Percentiles rank a stretch among this genome's conserved stretches.
Evolutionary conservation across 2,329 filamentous ascomycete species (phyloP).

Genomic region (Gremmenia infestans): DNA sequence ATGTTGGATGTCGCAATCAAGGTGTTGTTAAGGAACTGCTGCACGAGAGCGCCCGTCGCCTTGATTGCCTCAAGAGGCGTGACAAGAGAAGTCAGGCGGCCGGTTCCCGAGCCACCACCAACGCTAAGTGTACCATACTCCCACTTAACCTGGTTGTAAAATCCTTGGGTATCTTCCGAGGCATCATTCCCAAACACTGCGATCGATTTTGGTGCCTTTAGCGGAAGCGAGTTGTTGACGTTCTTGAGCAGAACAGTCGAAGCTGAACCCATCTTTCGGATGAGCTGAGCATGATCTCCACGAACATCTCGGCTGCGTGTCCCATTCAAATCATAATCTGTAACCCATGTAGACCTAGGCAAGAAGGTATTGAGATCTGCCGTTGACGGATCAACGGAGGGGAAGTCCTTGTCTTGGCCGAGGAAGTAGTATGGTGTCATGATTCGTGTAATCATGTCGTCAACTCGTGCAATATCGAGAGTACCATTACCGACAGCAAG

Average conservation of each 20-base stretch:
- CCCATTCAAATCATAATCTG: constrained; percentile 78
- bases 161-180: constrained; percentile 49
- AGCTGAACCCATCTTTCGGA: constrained; percentile 47
- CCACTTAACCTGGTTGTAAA: constrained; percentile 25
- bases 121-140: constrained; percentile 44
- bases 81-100: constrained; percentile 42
- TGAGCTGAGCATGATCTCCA: constrained; percentile 34
- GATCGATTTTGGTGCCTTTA: constrained; percentile 41
- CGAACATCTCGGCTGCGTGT: constrained; percentile 78
- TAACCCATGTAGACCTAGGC: constrained; percentile 41
- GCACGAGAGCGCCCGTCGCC: constrained; percentile 49
- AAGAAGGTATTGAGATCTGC: constrained; percentile 16
- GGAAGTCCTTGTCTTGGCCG: constrained; percentile 43
- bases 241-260: constrained; percentile 62
- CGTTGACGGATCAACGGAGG: constrained; percentile 30
- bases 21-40: constrained; percentile 47
- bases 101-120: constrained; percentile 46
- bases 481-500: constrained; percentile 56
- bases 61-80: constrained; percentile 52
- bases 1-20: constrained; percentile 34
- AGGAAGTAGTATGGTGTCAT: constrained; percentile 56
- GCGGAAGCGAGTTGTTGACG: constrained; percentile 54
- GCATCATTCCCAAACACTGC: constrained; percentile 52
- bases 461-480: constrained; percentile 48
- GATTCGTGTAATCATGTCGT: constrained; percentile 61